These are phyloP conservation scores for Nemania serpens DNA, from an alignment of 2,329 filamentous ascomycete genomes.

Conservation along the genomic window DNA sequence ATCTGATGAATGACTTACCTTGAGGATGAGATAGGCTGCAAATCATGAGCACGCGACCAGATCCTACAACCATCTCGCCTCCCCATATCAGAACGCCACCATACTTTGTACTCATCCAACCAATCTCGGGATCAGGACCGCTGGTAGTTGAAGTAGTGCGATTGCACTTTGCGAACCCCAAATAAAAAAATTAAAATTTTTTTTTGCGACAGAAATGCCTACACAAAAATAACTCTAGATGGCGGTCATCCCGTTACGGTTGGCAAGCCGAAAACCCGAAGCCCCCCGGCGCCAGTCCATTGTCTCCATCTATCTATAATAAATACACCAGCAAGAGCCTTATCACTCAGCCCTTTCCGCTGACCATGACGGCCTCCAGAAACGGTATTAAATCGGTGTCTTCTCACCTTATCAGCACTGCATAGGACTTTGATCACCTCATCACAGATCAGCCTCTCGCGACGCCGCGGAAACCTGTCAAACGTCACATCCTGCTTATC, in stretches of 20 bases:
- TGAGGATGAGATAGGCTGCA: conserved; percentile 16
- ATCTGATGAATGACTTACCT: conserved; percentile 11
- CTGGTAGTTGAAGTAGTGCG: not conserved
- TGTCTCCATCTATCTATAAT: too few relatives aligned
- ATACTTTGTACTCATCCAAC: not conserved
- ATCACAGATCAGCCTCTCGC: not conserved
- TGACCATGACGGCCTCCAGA: too few relatives aligned
- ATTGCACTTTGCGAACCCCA: not conserved
- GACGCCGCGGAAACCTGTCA: not conserved
- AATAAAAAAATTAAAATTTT: too few relatives aligned
- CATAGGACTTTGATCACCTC: not conserved
- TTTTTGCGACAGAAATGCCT: too few relatives aligned
- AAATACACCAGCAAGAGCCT: too few relatives aligned
- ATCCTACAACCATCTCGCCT: conserved; percentile 16
- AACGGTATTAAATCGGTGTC: not conserved
- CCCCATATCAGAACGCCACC: conserved; percentile 9
- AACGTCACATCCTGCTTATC: not conserved
- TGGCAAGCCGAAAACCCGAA: conserved; percentile 7
- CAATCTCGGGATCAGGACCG: conserved; percentile 8
- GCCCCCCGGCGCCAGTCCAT: too few relatives aligned
- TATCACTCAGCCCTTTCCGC: too few relatives aligned
- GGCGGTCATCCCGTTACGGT: not conserved
- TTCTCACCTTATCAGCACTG: not conserved
- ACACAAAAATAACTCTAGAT: not conserved
- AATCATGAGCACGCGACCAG: conserved; percentile 25